Evolutionary conservation across 495 filamentous ascomycete genomes (phyloP), one percentile per base, ranked within the genome.

Genomic region (Hypoxylon fuscum): DNA sequence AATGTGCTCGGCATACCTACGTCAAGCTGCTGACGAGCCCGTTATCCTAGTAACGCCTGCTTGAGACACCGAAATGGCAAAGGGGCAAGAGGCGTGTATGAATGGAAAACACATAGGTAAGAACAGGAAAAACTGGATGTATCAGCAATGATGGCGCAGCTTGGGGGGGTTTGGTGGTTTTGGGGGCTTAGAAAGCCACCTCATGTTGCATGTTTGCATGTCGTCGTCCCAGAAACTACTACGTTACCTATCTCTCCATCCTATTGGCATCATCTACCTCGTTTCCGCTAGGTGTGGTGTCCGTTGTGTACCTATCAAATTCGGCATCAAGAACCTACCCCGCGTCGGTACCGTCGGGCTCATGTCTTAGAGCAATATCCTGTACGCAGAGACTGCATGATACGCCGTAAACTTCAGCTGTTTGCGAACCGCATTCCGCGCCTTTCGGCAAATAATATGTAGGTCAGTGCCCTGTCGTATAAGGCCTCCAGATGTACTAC

Each of bases 171-270:
- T 50, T 65, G 25, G 25, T 3, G 25, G 25, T 3, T 50, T 65
- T 55, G 62, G 62, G 62, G 62, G 50, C 56, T 55, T 45, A 54
- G n/a, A 60, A 59, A 56, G 55, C 55, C 56, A 66, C 55, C 62
- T 66, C 56, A 60, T 52, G 47, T 27, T 60, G 55, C 55, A 59
- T 50, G 49, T 59, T 49, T 48, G 44, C 50, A 66, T 60, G 45
- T 38, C n/a, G 35, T 38, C 35, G 35, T 14, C 40, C 56, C 35
- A n/a, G 56, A 56, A 40, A 55, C 51, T 66, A 52, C 62, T 60
- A 66, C 62, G 52, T 55, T 66, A 34, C 54, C 46, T 66, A 34
- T 55, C 46, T 56, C 60, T 55, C 47, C 45, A 66, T 56, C 62
- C 56, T 66, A 59, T 38, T 51, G 43, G 45, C 50, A 20, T 56